A percentile compares a stretch with the other conserved stretches of the same genome.
Evolutionary conservation across 192 early-diverging fungal species (phyloP).

Genomic region (Rhizophagus clarus): DNA sequence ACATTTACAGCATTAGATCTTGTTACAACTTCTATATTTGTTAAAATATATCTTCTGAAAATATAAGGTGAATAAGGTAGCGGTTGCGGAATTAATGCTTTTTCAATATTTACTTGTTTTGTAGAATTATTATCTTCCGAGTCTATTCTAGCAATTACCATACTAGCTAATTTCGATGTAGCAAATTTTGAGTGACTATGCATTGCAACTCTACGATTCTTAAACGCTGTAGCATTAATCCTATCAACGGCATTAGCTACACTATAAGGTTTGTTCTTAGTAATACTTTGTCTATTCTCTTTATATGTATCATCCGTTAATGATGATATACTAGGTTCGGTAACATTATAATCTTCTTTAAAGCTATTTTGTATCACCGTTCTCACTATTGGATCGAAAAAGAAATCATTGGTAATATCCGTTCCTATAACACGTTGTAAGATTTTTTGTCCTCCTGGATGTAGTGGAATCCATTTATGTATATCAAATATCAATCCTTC

Average conservation of each 20-base stretch:
- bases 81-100: not conserved
- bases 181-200: slow-evolving; percentile 19
- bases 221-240: not conserved
- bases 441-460: slow-evolving; percentile 31
- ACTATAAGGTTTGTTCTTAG: not conserved
- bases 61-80: not conserved
- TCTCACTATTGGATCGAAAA: not conserved
- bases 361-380: not conserved
- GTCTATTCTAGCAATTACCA: slow-evolving; percentile 4
- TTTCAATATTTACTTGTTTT: not conserved
- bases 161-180: not conserved
- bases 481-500: slow-evolving; percentile 30
- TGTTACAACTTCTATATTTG: slow-evolving; percentile 9
- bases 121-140: not conserved
- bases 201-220: not conserved
- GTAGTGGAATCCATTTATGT: slow-evolving; percentile 16
- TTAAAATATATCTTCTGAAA: slow-evolving; percentile 29
- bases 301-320: not conserved
- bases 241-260: not conserved
- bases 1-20: not conserved
- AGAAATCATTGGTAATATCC: slow-evolving; percentile 7
- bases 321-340: not conserved
- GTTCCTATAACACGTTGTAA: slow-evolving; percentile 26
- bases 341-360: not conserved
- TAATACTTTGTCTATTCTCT: not conserved